phyloP scores from a whole-genome alignment of 768 basidiomycete species.

The Boletellus emodensis region DNA sequence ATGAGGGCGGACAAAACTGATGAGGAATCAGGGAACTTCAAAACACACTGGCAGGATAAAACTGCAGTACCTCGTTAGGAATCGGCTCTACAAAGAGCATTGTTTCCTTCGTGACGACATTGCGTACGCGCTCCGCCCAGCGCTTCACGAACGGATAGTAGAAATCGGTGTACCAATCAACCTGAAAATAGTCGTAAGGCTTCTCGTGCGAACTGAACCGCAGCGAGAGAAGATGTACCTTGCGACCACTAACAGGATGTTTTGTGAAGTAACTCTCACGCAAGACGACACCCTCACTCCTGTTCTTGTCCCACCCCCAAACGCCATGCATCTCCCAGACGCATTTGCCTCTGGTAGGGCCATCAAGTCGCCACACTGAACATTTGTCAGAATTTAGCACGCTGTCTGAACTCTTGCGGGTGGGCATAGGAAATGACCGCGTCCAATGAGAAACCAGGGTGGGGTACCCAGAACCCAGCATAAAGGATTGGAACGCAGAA shows the following conservation, averaged over 20 bases:
- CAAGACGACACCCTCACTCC: conserved; percentile 67
- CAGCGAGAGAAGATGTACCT: conserved; percentile 38
- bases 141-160: conserved; percentile 72
- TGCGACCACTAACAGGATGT: conserved; percentile 58
- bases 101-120: conserved; percentile 46
- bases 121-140: conserved; percentile 62
- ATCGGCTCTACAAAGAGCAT: conserved; percentile 79
- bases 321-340: conserved; percentile 92
- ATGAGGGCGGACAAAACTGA: conserved; percentile 77
- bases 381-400: conserved; percentile 57
- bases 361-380: conserved; percentile 69
- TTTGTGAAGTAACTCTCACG: conserved; percentile 81
- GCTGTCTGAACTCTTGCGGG: conserved; percentile 52
- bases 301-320: conserved; percentile 79
- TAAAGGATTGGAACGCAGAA: conserved; percentile 83
- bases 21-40: conserved; percentile 1
- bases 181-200: conserved; percentile 33
- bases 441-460: conserved; percentile 76
- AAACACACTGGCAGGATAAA: not conserved
- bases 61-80: conserved; percentile 76
- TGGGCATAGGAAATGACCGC: conserved; percentile 87
- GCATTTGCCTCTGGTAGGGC: conserved; percentile 69
- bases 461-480: conserved; percentile 86
- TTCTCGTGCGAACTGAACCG: not conserved
- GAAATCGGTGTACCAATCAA: conserved; percentile 85